phyloP scores from a whole-genome alignment of 1,284 basidiomycete genomes.

The Mycena sp. region DNA sequence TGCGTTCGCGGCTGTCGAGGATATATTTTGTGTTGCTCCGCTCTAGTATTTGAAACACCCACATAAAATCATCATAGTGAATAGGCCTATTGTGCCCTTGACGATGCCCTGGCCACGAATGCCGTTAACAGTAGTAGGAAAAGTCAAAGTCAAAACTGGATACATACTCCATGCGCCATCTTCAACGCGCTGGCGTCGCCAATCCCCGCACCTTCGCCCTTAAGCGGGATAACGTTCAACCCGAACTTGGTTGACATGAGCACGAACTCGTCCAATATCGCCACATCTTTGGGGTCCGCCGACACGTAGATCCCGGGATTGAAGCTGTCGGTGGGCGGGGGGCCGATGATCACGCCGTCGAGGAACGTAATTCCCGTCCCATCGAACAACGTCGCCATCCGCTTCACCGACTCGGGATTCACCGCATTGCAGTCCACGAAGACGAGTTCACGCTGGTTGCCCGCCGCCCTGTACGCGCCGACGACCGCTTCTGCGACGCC shows the following conservation, averaged over 20 bases:
- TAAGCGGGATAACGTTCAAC: slow-evolving; percentile 50
- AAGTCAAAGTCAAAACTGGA: neutral
- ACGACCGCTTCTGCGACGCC: slow-evolving; percentile 46
- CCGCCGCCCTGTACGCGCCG: slow-evolving; percentile 20
- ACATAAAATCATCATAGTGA: slow-evolving; percentile 59
- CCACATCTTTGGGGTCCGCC: slow-evolving; percentile 42
- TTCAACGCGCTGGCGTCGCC: slow-evolving; percentile 63
- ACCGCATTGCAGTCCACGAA: slow-evolving; percentile 62
- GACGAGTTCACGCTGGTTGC: slow-evolving; percentile 25
- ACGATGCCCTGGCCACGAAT: slow-evolving; percentile 49
- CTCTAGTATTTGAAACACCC: neutral
- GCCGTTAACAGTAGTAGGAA: neutral
- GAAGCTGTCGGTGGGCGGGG: slow-evolving; percentile 51
- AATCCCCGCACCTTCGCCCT: slow-evolving; percentile 51
- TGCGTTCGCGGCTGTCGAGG: slow-evolving; percentile 33
- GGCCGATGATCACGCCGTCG: slow-evolving; percentile 58
- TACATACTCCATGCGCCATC: slow-evolving; percentile 59
- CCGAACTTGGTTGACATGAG: slow-evolving; percentile 47
- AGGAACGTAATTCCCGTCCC: slow-evolving; percentile 51
- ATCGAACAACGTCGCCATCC: slow-evolving; percentile 51
- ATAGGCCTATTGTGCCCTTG: slow-evolving; percentile 55
- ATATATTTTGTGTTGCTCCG: neutral
- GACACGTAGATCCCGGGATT: slow-evolving; percentile 60
- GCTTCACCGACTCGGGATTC: slow-evolving; percentile 52
- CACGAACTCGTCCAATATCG: slow-evolving; percentile 48